These are phyloP conservation scores for Diaporthe sp. DNA, from an alignment of 2,329 filamentous ascomycete species.

Conservation along the genomic window DNA sequence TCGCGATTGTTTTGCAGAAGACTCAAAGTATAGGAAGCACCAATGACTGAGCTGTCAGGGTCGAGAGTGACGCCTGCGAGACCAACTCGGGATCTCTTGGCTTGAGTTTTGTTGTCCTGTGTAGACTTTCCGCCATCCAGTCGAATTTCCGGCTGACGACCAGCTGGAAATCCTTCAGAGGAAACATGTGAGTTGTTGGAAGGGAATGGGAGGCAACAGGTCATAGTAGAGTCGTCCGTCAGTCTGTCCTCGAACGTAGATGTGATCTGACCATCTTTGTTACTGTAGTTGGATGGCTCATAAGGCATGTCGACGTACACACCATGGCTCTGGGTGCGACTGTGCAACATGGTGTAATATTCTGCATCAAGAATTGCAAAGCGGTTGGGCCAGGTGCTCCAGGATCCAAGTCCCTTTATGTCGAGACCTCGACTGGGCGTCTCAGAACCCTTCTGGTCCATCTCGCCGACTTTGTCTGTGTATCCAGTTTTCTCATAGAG, in stretches of 20 bases:
- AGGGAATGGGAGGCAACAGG: background rate
- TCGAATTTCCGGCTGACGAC: background rate
- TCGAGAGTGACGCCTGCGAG: background rate
- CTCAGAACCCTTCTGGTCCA: background rate
- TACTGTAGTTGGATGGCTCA: background rate
- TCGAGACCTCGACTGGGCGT: background rate
- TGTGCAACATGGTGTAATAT: background rate
- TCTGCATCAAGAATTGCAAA: background rate
- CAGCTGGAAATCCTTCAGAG: background rate
- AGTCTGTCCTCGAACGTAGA: no score
- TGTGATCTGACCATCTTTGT: no score
- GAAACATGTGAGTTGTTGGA: background rate
- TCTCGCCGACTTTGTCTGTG: background rate
- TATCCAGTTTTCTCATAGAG: background rate
- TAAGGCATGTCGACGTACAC: background rate
- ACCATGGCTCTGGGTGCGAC: background rate
- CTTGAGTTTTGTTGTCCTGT: background rate
- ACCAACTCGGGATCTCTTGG: background rate
- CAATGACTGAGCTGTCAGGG: background rate
- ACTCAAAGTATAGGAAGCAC: background rate
- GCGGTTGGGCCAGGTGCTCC: background rate
- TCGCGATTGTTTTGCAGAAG: background rate
- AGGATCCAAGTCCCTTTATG: background rate
- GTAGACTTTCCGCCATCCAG: background rate
- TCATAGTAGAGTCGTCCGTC: no score